Evolutionary conservation across 495 filamentous ascomycete species (phyloP), one percentile per base, ranked within the genome.

Genomic region (Daldinia loculata): DNA sequence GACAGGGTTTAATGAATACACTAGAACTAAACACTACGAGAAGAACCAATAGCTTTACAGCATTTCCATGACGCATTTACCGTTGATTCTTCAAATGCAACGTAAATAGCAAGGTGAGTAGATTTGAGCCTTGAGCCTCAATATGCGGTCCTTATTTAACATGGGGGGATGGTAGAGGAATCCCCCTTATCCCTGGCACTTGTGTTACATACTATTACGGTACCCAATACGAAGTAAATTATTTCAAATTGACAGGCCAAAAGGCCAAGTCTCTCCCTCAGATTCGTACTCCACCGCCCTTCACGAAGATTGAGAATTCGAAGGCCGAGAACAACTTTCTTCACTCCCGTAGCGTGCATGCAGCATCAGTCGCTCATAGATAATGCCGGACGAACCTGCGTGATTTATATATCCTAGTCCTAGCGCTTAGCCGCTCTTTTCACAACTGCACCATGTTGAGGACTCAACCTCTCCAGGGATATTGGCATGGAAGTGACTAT

Each of bases 331-430:
- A 29, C 27, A 29, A 32, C 2, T 0, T 9, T 32, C 29, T 32
- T 32, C 29, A 32, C 29, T 32, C 3, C 29, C 6, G 4, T 5
- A n/a, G n/a, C n/a, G n/a, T n/a, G n/a, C n/a, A n/a, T n/a, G n/a
- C n/a, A n/a, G n/a, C n/a, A n/a, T n/a, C n/a, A n/a, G n/a, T n/a
- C n/a, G 76, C 75, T 89, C 87, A 1, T 87, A n/a, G 38, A 41
- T 86, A 43, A 88, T 80, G 61, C 87, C 88, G 30, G 85, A 29
- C 2, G 29, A 32, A 32, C 7, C 29, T 32, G 29, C 6, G 29
- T 32, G 7, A 7, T 32, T 32, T 6, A 6, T 6, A 32, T 32
- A 0, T 32, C 29, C 7, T 32, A 6, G 29, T 32, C 29, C 29
- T 9, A 32, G 7, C 29, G 0, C 29, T 32, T 32, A 6, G 7